phyloP scores from a whole-genome alignment of 2,329 filamentous ascomycete genomes.

The Xylaria sp. region DNA sequence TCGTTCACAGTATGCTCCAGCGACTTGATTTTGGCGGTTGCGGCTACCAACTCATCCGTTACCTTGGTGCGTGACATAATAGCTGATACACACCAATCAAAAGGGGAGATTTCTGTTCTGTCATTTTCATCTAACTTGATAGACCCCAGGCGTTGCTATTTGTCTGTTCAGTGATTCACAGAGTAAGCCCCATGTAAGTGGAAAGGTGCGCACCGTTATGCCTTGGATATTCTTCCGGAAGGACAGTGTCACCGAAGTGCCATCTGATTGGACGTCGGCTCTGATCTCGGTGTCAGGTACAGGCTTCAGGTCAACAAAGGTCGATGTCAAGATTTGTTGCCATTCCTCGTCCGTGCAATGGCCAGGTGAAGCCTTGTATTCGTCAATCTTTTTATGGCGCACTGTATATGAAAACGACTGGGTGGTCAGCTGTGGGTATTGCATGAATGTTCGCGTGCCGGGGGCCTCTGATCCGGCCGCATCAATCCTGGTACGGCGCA shows the following conservation, averaged over 20 bases:
- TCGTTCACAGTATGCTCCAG: conserved; percentile 67
- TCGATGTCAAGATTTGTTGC: conserved; percentile 67
- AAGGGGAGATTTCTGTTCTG: conserved; percentile 67
- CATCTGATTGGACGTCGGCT: conserved; percentile 64
- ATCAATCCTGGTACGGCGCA: conserved; percentile 28
- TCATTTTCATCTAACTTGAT: conserved; percentile 66
- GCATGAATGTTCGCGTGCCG: conserved; percentile 43
- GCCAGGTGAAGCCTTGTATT: conserved; percentile 64
- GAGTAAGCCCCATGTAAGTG: conserved; percentile 15
- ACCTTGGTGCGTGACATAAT: conserved; percentile 60
- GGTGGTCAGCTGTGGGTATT: conserved; percentile 35
- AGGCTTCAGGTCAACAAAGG: conserved; percentile 63
- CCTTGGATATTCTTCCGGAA: conserved; percentile 73
- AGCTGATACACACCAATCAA: conserved; percentile 75
- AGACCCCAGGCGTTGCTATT: conserved; percentile 74
- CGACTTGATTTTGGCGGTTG: conserved; percentile 56
- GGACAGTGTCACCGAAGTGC: conserved; percentile 66
- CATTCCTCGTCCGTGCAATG: conserved; percentile 72
- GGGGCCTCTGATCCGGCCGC: conserved; percentile 32
- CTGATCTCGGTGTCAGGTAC: conserved; percentile 67
- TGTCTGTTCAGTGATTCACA: conserved; percentile 25
- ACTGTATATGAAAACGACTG: conserved; percentile 54
- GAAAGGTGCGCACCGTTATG: conserved; percentile 67
- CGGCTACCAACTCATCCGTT: conserved; percentile 55
- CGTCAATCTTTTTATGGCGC: conserved; percentile 64